phyloP scores from a whole-genome alignment of 1,284 basidiomycete species.

The Wolfiporia cocos region DNA sequence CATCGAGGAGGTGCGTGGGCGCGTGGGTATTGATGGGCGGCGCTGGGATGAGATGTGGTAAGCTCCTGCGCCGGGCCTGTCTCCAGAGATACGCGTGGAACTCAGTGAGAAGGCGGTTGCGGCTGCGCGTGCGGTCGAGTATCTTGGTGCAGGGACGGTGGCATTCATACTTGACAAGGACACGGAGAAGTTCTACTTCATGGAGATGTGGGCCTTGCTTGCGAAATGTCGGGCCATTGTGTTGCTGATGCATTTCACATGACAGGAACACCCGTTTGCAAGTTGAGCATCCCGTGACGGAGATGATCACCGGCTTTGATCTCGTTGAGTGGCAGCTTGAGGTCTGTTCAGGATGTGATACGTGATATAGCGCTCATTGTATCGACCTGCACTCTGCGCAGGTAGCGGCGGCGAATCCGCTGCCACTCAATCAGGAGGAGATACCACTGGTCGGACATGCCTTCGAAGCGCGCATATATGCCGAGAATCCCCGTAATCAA shows the following conservation, averaged over 20 bases:
- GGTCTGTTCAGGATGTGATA: conserved; percentile 30
- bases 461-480: conserved; percentile 96
- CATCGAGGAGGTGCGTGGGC: conserved; percentile 76
- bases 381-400: too few relatives aligned
- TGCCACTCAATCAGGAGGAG: conserved; percentile 72
- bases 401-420: conserved; percentile 84
- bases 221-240: conserved; percentile 1
- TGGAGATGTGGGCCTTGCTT: conserved; percentile 72
- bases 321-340: conserved; percentile 94
- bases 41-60: conserved; percentile 24
- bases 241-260: background rate
- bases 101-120: conserved; percentile 86
- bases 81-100: conserved; percentile 69
- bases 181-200: conserved; percentile 81
- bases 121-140: conserved; percentile 86
- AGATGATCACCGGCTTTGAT: conserved; percentile 91
- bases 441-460: conserved; percentile 88
- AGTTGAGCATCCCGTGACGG: conserved; percentile 95
- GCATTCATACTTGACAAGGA: conserved; percentile 94
- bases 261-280: conserved; percentile 87
- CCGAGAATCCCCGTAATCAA: conserved; percentile 87
- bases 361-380: background rate
- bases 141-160: conserved; percentile 88
- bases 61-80: conserved; percentile 88
- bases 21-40: too few relatives aligned